A percentile compares a stretch with the other conserved stretches of the same genome.
Evolutionary conservation across 2,329 filamentous ascomycete species (phyloP).

Genomic region (Chrysosporium queenslandicum): DNA sequence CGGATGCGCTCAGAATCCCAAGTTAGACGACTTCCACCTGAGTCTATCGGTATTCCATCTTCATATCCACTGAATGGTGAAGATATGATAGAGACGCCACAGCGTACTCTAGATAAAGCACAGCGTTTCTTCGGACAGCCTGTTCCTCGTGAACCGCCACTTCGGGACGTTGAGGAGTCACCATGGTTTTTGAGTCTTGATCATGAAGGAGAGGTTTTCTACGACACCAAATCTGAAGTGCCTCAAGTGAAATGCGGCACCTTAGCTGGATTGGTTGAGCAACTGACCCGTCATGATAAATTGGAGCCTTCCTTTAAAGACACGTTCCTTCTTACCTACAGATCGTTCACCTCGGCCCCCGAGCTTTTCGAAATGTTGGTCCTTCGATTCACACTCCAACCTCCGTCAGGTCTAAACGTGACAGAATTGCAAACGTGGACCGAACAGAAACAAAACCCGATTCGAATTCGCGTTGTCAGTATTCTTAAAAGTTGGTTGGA

Average conservation of each 20-base stretch:
- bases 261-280: constrained; percentile 78
- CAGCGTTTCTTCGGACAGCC: constrained; percentile 41
- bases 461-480: constrained; percentile 91
- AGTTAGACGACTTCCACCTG: constrained; percentile 25
- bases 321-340: constrained; percentile 92
- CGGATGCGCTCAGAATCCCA: constrained; percentile 26
- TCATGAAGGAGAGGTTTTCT: constrained; percentile 78
- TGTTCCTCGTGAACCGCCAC: constrained; percentile 30
- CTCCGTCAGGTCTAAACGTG: constrained; percentile 66
- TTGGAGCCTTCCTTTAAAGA: constrained; percentile 93
- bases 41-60: constrained; percentile 38
- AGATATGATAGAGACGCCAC: constrained; percentile 27
- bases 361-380: constrained; percentile 91
- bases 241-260: constrained; percentile 81
- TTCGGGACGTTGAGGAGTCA: constrained; percentile 28
- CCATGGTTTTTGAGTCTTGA: constrained; percentile 76
- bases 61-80: constrained; percentile 33
- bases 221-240: constrained; percentile 69
- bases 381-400: constrained; percentile 83
- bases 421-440: constrained; percentile 78
- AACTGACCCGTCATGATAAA: constrained; percentile 90
- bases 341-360: constrained; percentile 81
- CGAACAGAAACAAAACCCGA: constrained; percentile 89
- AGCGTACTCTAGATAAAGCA: constrained; percentile 39
- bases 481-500: constrained; percentile 98